Evolutionary conservation across 331 rosid species (phyloP).

Genomic region (Spiraea crenata): DNA sequence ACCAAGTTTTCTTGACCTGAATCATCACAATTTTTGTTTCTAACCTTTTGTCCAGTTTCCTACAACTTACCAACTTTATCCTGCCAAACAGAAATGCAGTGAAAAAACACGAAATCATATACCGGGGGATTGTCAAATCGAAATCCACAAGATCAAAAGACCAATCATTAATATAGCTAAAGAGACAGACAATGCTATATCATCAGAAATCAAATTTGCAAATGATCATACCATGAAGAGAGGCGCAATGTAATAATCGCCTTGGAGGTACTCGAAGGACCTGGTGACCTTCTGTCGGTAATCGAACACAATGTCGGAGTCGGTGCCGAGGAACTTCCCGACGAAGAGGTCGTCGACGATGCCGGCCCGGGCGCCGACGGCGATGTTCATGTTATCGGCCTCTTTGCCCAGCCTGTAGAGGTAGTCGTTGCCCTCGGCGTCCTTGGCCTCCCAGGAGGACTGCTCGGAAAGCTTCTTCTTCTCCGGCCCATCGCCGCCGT

Average conservation of each 20-base stretch:
- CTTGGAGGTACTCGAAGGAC: slow-evolving; percentile 78
- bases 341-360: slow-evolving; percentile 72
- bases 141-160: background rate
- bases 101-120: slow-evolving; percentile 14
- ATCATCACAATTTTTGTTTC: slow-evolving; percentile 26
- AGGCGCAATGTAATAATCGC: slow-evolving; percentile 93
- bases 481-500: slow-evolving; percentile 13
- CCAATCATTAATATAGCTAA: background rate
- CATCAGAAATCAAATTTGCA: background rate
- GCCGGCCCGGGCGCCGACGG: slow-evolving; percentile 89
- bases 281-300: slow-evolving; percentile 89
- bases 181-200: background rate
- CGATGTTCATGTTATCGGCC: slow-evolving; percentile 92
- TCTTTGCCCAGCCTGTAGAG: slow-evolving; percentile 80
- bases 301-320: slow-evolving; percentile 94
- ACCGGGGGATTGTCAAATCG: background rate
- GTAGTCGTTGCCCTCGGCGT: slow-evolving; percentile 74
- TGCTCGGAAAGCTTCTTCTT: slow-evolving; percentile 63
- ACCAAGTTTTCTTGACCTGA: slow-evolving; percentile 41
- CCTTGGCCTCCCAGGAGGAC: slow-evolving; percentile 88
- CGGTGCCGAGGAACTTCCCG: slow-evolving; percentile 86
- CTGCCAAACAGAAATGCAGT: slow-evolving; percentile 48
- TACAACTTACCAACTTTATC: slow-evolving; percentile 95
- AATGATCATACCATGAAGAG: slow-evolving; percentile 67
- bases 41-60: slow-evolving; percentile 27